Conservation (phyloP, 345 rosid genomes). For the Melaleuca quinquenervia region DNA sequence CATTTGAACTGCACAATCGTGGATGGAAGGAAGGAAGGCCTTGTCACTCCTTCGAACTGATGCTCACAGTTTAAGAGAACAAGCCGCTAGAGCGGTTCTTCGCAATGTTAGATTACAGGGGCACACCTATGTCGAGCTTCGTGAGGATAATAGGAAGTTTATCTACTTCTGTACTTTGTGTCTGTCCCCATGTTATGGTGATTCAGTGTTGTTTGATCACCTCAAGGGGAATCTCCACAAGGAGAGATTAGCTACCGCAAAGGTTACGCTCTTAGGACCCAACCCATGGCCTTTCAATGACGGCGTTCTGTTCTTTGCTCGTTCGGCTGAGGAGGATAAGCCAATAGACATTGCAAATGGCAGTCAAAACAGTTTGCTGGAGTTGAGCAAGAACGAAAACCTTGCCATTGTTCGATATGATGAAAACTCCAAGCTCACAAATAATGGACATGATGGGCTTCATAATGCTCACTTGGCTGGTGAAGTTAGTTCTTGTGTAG, state of each 20-base stretch:
- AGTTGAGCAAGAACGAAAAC: constrained; percentile 16
- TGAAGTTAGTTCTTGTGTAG: background rate
- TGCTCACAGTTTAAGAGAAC: constrained; percentile 49
- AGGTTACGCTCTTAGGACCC: constrained; percentile 50
- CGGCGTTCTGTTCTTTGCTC: constrained; percentile 72
- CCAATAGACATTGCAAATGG: constrained; percentile 5
- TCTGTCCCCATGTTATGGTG: constrained; percentile 77
- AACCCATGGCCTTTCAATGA: constrained; percentile 94
- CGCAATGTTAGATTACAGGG: constrained; percentile 54
- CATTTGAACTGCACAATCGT: constrained; percentile 13
- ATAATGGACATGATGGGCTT: constrained; percentile 3
- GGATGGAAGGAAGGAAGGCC: constrained; percentile 56
- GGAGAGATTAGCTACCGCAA: constrained; percentile 63
- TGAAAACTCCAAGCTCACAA: constrained; percentile 5
- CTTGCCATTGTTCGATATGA: constrained; percentile 47
- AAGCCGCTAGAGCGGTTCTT: constrained; percentile 55
- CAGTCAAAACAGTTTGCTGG: constrained; percentile 12
- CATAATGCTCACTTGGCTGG: background rate
- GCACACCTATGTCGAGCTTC: constrained; percentile 69
- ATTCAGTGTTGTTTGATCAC: constrained; percentile 60
- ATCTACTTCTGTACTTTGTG: constrained; percentile 86
- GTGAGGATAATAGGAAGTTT: constrained; percentile 61
- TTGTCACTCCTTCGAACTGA: constrained; percentile 36
- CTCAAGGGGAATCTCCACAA: constrained; percentile 68
- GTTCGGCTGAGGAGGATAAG: constrained; percentile 22